phyloP scores from a whole-genome alignment of 176 grass and related monocot genomes.

The Lolium rigidum region DNA sequence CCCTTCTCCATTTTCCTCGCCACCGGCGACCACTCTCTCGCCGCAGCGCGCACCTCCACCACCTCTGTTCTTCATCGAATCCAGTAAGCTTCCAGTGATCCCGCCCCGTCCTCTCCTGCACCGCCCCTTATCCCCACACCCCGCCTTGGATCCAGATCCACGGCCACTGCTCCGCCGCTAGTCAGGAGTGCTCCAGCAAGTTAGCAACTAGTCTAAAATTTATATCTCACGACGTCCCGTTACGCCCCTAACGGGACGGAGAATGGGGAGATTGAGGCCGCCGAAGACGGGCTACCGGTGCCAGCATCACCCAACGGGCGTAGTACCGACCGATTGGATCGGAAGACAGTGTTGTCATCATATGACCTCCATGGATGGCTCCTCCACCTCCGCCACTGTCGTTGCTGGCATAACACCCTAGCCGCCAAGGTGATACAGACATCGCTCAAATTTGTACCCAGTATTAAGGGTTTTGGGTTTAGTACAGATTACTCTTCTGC shows the following conservation, averaged over 20 bases:
- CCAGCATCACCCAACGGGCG: constrained; percentile 56
- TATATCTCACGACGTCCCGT: constrained; percentile 50
- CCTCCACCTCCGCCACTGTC: constrained; percentile 35
- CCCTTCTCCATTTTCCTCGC: neutral
- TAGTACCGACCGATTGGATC: constrained; percentile 70
- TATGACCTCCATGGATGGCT: constrained; percentile 77
- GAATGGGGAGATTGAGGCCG: constrained; percentile 76
- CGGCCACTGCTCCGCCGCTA: neutral
- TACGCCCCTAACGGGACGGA: constrained; percentile 56
- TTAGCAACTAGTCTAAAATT: neutral
- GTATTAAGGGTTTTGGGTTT: neutral
- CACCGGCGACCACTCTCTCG: neutral
- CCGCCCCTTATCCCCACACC: neutral
- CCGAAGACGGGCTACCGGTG: constrained; percentile 63
- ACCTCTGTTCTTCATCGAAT: neutral
- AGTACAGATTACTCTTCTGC: neutral
- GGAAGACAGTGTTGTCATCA: constrained; percentile 67
- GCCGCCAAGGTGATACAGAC: constrained; percentile 48
- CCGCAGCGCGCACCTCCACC: neutral
- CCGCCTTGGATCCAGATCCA: constrained; percentile 24
- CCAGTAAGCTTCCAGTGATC: constrained; percentile 27
- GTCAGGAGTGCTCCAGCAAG: neutral
- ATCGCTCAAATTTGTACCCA: constrained; percentile 12
- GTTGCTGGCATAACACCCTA: constrained; percentile 41
- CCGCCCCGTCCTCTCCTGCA: too few relatives aligned